Evolutionary conservation across 352 stramenopile species (phyloP).

Genomic region (Globisporangium canariense): DNA sequence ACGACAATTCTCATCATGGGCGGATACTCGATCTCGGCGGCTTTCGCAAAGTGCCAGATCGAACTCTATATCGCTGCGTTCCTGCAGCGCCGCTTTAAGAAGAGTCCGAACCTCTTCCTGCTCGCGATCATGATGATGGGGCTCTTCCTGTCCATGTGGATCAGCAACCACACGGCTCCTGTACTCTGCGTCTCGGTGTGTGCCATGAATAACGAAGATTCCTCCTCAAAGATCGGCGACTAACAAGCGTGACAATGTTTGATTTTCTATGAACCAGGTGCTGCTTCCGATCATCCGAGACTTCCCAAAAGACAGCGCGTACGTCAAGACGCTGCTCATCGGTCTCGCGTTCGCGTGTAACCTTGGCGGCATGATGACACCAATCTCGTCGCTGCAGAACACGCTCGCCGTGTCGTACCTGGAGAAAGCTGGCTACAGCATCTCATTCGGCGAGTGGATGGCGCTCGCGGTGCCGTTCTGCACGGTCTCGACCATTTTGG

Average conservation of each 20-base stretch:
- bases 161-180: constrained; percentile 91
- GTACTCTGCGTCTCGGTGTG: constrained; percentile 90
- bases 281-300: constrained; percentile 87
- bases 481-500: constrained; percentile 78
- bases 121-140: constrained; percentile 93
- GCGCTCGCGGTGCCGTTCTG: constrained; percentile 87
- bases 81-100: constrained; percentile 87
- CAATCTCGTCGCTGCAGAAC: constrained; percentile 91
- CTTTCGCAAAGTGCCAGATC: constrained; percentile 91
- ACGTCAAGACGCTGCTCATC: constrained; percentile 90
- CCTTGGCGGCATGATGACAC: constrained; percentile 92
- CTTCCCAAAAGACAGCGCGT: constrained; percentile 79
- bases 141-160: constrained; percentile 92
- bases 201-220: not conserved
- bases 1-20: constrained; percentile 93
- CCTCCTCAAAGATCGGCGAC: not conserved
- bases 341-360: constrained; percentile 93
- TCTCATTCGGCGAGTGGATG: constrained; percentile 92
- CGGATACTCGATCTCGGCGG: constrained; percentile 87
- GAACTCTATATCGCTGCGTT: constrained; percentile 89
- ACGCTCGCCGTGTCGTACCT: constrained; percentile 83
- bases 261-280: constrained; percentile 24
- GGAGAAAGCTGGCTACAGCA: constrained; percentile 81
- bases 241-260: not conserved
- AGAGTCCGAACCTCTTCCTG: constrained; percentile 86